phyloP scores from a whole-genome alignment of 106 monocot genomes.

The Triglochin maritima region DNA sequence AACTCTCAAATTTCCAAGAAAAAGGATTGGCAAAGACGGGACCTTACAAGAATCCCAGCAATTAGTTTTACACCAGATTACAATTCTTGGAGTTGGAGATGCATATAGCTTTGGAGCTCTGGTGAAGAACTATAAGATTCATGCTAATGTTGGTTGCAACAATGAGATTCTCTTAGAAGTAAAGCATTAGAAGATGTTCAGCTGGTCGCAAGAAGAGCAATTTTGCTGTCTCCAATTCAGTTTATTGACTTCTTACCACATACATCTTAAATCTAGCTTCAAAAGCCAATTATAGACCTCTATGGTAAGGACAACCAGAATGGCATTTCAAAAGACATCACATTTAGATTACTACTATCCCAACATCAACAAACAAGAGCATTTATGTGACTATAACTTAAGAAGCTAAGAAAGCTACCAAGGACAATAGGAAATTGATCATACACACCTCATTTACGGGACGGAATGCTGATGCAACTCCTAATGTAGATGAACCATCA shows the following conservation, averaged over 20 bases:
- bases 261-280: neutral
- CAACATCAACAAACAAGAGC: neutral
- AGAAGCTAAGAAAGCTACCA: neutral
- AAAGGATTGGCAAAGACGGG: neutral
- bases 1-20: neutral
- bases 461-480: constrained; percentile 41
- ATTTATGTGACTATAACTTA: neutral
- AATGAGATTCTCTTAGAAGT: too few species aligned
- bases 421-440: neutral
- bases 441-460: constrained; percentile 47
- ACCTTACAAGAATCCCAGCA: neutral
- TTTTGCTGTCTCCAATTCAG: too few species aligned
- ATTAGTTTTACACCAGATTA: neutral
- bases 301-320: neutral
- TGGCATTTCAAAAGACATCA: neutral
- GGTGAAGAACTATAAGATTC: too few species aligned
- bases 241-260: too few species aligned
- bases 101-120: too few species aligned
- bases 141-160: too few species aligned
- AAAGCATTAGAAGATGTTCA: too few species aligned
- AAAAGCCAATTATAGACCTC: neutral
- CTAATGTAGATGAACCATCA: constrained; percentile 50
- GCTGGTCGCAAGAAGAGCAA: too few species aligned
- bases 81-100: neutral
- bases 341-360: neutral